Base-by-base conservation (phyloP, 2,329 filamentous ascomycete genomes). In the Alternaria gaisen region DNA sequence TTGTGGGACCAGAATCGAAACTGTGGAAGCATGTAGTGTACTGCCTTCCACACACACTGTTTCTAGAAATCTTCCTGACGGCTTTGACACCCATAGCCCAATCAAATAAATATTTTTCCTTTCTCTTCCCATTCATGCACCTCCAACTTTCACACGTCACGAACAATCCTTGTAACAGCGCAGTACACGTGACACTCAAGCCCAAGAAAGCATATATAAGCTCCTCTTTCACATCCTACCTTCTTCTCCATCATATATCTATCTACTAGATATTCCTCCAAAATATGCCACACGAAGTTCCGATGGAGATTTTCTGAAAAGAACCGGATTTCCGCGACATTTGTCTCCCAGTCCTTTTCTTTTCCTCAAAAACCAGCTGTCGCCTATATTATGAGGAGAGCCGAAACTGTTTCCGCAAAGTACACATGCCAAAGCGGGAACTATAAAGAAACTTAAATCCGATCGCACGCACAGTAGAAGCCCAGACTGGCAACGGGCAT, bases 141-240 rank as follows among this genome's bases (percentile, higher is more conserved):
- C 6, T 38, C 5, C 6, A 1, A 18, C 36, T 18, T n/a, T 1
- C n/a, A n/a, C 4, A 1, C 28, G 28, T 30, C 10, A 30, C 5
- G 1, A 5, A 0, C 9, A 30, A 0, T 30, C 28, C 28, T 12
- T 30, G 0, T 0, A 5, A 30, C 28, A 0, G 28, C 28, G 28
- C 3, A 0, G n/a, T 1, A 40, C n/a, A 20, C n/a, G 4, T 40
- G 38, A 40, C 0, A 10, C 4, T 8, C 18, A 40, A 20, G n/a
- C n/a, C 38, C 4, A 5, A 2, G 18, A 20, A 0, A 9, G n/a
- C 18, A 40, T 40, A 40, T 20, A 40, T 40, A 40, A 40, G n/a
- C 9, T 40, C 38, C 38, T 2, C 38, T 20, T 6, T 18, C 4
- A 10, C 2, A 14, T 4, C 4, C 8, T 11, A 20, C n/a, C n/a